Evolutionary conservation across 225 moss, liverwort and hornwort species (phyloP), one percentile per base, ranked within the genome.

Genomic region (Bryum argenteum): DNA sequence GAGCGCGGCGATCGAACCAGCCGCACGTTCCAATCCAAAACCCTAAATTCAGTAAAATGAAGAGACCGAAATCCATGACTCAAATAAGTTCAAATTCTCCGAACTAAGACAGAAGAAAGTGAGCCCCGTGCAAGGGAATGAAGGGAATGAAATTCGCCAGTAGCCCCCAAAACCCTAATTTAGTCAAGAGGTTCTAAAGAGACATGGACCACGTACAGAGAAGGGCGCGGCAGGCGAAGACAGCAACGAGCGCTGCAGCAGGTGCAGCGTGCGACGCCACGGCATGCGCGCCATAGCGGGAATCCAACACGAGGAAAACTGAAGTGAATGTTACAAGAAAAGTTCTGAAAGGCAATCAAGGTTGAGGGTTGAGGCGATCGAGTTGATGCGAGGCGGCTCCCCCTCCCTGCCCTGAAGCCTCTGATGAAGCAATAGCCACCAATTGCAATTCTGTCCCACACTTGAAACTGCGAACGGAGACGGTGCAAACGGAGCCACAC

Each of bases 261-360:
- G 66, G 47, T 75, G 56, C 61, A 82, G 53, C 61, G 83, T 51
- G 68, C 86, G 80, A 54, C 86, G 86, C 82, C 82, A 86, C 61
- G 72, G 80, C 56, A 80, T 26, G 82, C 82, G 83, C 77, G 75
- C 80, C 86, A 86, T 86, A 20, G 51, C 41, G 10, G 1, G 48
- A 44, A 26, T 12, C 9, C 56, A 11, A 33, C 0, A 11, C 12
- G 14, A 53, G 1, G 0, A 38, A 19, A 44, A 22, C 8, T 3
- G 28, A 58, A 69, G 9, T 28, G 11, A 0, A 11, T 3, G 48
- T 33, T 33, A 33, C 33, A 33, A 33, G 33, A 33, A 33, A 33
- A 33, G 1, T 33, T 33, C 5, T 33, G 33, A 4, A 33, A 33
- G 7, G 33, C 33, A 33, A 6, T 33, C 33, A 33, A 6, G 33